Evolutionary conservation across 169 alveolate genomes (phyloP).

Genomic region (Cryptosporidium parvum): DNA sequence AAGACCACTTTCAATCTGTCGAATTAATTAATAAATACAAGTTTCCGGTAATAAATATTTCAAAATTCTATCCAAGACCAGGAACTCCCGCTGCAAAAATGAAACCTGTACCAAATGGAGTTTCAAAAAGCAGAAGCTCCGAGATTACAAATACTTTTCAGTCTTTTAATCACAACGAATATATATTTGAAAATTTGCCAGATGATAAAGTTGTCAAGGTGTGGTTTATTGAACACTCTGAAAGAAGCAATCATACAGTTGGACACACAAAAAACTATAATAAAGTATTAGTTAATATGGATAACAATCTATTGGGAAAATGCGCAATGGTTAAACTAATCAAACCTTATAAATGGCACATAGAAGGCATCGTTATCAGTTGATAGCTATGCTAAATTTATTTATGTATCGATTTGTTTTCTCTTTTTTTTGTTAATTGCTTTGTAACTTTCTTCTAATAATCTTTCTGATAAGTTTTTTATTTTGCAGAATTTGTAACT

Average conservation of each 20-base stretch:
- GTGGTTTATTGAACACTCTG: slow-evolving; percentile 90
- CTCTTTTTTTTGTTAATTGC: neutral
- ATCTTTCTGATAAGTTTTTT: slow-evolving; percentile 29
- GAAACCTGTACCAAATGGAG: slow-evolving; percentile 88
- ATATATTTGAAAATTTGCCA: slow-evolving; percentile 73
- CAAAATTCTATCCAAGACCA: slow-evolving; percentile 97
- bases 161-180: slow-evolving; percentile 88
- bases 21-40: slow-evolving; percentile 88
- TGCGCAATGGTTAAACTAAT: slow-evolving; percentile 82
- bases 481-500: neutral
- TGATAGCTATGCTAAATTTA: neutral
- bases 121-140: slow-evolving; percentile 90
- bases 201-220: slow-evolving; percentile 85
- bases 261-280: slow-evolving; percentile 94
- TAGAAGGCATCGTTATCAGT: slow-evolving; percentile 79
- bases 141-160: slow-evolving; percentile 91
- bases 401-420: slow-evolving; percentile 16
- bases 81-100: slow-evolving; percentile 95
- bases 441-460: slow-evolving; percentile 36
- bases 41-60: slow-evolving; percentile 96
- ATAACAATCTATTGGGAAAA: slow-evolving; percentile 83
- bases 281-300: slow-evolving; percentile 87
- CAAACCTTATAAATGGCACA: slow-evolving; percentile 87
- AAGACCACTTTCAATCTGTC: slow-evolving; percentile 92
- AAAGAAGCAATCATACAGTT: slow-evolving; percentile 87